These are phyloP conservation scores for Beta lomatogona DNA, from an alignment of 179 eudicot genomes.

Conservation along the genomic window DNA sequence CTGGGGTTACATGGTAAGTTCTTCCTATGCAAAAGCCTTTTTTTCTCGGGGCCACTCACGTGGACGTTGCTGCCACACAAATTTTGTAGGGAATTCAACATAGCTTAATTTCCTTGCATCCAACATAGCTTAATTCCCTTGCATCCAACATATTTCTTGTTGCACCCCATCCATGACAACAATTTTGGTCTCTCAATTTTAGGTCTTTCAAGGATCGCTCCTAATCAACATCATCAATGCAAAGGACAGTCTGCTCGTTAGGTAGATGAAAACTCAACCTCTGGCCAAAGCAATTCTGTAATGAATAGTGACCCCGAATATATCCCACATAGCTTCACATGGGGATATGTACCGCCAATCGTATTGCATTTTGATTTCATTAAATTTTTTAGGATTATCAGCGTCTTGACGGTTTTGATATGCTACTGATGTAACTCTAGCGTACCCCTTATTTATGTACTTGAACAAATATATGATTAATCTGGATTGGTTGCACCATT, in stretches of 20 bases:
- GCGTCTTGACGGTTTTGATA: too few species aligned
- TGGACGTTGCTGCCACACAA: background rate
- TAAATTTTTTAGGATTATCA: background rate
- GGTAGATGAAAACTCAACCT: background rate
- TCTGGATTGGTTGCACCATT: slow-evolving; percentile 31
- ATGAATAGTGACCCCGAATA: background rate
- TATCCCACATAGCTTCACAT: slow-evolving; percentile 15
- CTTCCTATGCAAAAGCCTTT: background rate
- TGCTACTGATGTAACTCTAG: background rate
- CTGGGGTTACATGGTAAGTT: background rate
- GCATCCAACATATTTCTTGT: background rate
- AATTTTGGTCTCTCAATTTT: slow-evolving; percentile 8
- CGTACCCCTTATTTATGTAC: slow-evolving; percentile 27
- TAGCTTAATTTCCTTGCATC: background rate
- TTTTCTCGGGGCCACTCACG: background rate
- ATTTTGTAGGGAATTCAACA: background rate
- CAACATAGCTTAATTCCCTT: background rate
- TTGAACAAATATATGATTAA: slow-evolving; percentile 10
- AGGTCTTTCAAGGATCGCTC: background rate
- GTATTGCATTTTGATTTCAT: background rate
- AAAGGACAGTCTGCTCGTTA: background rate
- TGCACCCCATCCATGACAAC: slow-evolving; percentile 24
- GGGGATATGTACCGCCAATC: too few species aligned
- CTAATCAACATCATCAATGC: background rate
- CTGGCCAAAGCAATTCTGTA: too few species aligned